Conservation (phyloP, 2,329 filamentous ascomycete genomes). For the Herpomyces periplanetae region DNA sequence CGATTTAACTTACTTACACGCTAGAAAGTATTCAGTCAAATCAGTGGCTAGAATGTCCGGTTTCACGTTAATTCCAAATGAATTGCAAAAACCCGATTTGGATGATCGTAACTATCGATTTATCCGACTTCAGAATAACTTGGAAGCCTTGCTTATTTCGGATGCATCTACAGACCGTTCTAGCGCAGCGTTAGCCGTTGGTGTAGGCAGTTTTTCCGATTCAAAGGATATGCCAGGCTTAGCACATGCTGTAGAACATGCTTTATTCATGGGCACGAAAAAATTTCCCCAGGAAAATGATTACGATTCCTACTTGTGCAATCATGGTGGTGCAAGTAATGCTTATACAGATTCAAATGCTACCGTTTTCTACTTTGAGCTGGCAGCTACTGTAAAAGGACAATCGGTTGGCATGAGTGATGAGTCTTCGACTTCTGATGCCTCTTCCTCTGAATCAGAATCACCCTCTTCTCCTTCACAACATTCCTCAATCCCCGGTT, state of each 20-base stretch:
- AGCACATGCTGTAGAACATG: slow-evolving; percentile 79
- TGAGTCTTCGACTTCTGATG: slow-evolving; percentile 16
- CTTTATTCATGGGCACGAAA: slow-evolving; percentile 92
- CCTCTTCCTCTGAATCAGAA: slow-evolving; percentile 8
- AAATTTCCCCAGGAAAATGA: slow-evolving; percentile 90
- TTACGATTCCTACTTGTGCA: slow-evolving; percentile 65
- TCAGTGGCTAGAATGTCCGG: too few species aligned
- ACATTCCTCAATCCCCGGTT: slow-evolving; percentile 3
- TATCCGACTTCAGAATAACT: slow-evolving; percentile 39
- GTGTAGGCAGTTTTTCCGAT: slow-evolving; percentile 83
- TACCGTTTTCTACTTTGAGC: slow-evolving; percentile 92
- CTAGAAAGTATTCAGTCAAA: too few species aligned
- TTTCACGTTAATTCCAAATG: too few species aligned
- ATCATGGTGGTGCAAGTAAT: slow-evolving; percentile 67
- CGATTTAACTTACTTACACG: too few species aligned
- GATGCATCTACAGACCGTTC: slow-evolving; percentile 88
- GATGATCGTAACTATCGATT: slow-evolving; percentile 67
- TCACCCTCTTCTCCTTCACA: slow-evolving; percentile 9
- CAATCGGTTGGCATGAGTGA: too few species aligned
- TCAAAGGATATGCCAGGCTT: slow-evolving; percentile 63
- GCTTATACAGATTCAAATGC: slow-evolving; percentile 74
- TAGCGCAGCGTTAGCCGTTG: slow-evolving; percentile 70
- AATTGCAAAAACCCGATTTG: slow-evolving; percentile 38
- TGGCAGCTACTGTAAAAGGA: too few species aligned
- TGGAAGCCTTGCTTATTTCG: slow-evolving; percentile 70